Base-by-base conservation (phyloP, 805 yeast species). In the Wickerhamiella azyma region DNA sequence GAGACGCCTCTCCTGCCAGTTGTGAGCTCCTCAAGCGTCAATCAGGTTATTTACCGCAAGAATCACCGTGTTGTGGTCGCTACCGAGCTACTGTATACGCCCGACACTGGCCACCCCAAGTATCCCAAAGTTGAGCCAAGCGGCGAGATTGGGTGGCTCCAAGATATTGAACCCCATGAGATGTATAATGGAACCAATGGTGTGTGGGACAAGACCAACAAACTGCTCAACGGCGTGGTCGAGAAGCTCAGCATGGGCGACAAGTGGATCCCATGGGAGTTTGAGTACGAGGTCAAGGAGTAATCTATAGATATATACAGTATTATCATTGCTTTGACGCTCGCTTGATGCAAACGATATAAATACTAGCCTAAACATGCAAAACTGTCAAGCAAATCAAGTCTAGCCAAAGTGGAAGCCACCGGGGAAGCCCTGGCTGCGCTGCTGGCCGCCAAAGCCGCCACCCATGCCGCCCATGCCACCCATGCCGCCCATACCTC, bases 61-160 rank as follows among this genome's bases (percentile, higher is more conserved):
- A 14, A 39, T 9, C 37, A 50, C 4, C 53, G 59, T 1, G 47
- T 68, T 2, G 55, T 67, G 42, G 69, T 75, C 55, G 65, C 72
- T 39, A 68, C 79, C 8, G 88, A 88, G 0, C 76, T 73, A 50
- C 53, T 79, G 32, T 67, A 70, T 28, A 72, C 86, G 0, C 74
- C 81, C 0, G 62, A 67, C 19, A 44, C 61, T 3, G 50, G 74
- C 21, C 69, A 68, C 51, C 52, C 65, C 6, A 45, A 60, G 10
- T 56, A 57, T 26, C 45, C 49, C 5, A 26, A 37, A 2, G 29
- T 39, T 3, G 36, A 43, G 9, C 37, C 40, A 1, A 37, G 36
- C 24, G 50, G 46, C 5, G 14, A 41, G 5, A 45, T 48, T 9
- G 26, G 61, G 1, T 76, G 82, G 82, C 71, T 67, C 39, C 53